A percentile compares a stretch with the other conserved stretches of the same genome.
Conservation (phyloP, 2,329 filamentous ascomycete species). For the Helicocarpus griseus region DNA sequence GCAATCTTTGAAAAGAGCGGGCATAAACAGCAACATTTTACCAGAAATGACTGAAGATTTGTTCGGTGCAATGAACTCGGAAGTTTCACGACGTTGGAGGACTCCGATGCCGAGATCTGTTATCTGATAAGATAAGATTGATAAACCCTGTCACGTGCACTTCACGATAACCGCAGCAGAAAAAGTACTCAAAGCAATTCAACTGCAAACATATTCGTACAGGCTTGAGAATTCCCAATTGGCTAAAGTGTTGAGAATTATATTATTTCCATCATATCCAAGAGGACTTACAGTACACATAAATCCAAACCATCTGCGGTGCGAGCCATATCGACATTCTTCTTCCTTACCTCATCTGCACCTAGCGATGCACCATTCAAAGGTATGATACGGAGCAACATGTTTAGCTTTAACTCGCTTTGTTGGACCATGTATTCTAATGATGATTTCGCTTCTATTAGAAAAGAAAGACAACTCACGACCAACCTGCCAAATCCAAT, state of each 20-base stretch:
- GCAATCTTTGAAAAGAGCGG: too few relatives aligned
- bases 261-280: background rate
- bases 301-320: background rate
- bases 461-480: conserved; percentile 17
- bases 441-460: background rate
- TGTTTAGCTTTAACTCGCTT: background rate
- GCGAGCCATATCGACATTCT: background rate
- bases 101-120: background rate
- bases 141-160: background rate
- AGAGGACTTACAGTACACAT: too few relatives aligned
- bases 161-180: background rate
- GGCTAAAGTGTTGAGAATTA: background rate
- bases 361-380: conserved; percentile 2
- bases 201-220: background rate
- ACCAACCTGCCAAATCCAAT: conserved; percentile 8
- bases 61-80: too few relatives aligned
- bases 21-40: too few relatives aligned
- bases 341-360: background rate
- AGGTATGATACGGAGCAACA: background rate
- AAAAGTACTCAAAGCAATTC: background rate
- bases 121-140: background rate
- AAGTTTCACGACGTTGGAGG: background rate
- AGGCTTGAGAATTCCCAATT: background rate
- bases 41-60: too few relatives aligned
- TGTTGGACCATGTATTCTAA: background rate